These are phyloP conservation scores for Yarrowia sp. DNA, from an alignment of 805 yeast genomes.

Conservation along the genomic window DNA sequence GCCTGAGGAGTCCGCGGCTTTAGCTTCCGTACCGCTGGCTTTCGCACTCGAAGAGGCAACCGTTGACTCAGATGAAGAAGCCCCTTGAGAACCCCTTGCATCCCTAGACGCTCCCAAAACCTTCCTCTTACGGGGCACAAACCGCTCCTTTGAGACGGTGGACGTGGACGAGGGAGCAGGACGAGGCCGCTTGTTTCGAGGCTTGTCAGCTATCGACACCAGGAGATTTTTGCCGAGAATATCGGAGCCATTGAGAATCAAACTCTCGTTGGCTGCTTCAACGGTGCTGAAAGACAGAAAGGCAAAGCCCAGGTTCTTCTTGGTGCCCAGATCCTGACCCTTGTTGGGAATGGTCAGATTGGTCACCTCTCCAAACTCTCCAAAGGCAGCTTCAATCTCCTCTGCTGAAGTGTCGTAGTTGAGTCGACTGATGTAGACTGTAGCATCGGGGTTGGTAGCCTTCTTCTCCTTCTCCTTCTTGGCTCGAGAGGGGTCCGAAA, in stretches of 20 bases:
- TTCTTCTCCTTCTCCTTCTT: conserved; percentile 20
- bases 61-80: conserved; percentile 14
- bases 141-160: conserved; percentile 14
- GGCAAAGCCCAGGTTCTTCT: conserved; percentile 35
- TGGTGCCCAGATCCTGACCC: conserved; percentile 38
- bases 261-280: conserved; percentile 25
- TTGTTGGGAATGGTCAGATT: conserved; percentile 32
- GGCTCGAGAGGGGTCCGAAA: conserved; percentile 32
- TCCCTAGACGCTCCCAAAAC: conserved; percentile 27
- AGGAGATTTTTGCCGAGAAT: conserved; percentile 15
- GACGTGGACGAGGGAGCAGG: background rate
- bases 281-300: conserved; percentile 19
- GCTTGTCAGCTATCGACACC: conserved; percentile 35
- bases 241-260: conserved; percentile 19
- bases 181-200: conserved; percentile 12
- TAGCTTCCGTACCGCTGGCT: background rate
- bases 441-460: conserved; percentile 16
- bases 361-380: conserved; percentile 22
- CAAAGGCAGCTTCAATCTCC: conserved; percentile 27
- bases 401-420: conserved; percentile 28
- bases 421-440: conserved; percentile 20
- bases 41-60: conserved; percentile 10
- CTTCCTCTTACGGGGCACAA: conserved; percentile 32
- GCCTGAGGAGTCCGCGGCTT: background rate
- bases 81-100: conserved; percentile 26